Conservation (phyloP, 176 grass and related monocot genomes). For the Zea mays region Zm-B73-REFERENCE-NAM-5.0 NC_050097.1:179873501-179874000, state of each 20-base stretch:
- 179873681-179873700: conserved; percentile 20
- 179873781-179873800: conserved; percentile 52
- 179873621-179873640: conserved; percentile 9
- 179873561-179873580: conserved; percentile 26
- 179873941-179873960: conserved; percentile 76
- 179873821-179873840: conserved; percentile 83
- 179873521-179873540: background rate
- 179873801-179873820: conserved; percentile 90
- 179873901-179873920: conserved; percentile 69
- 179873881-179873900: conserved; percentile 60
- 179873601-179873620: conserved; percentile 17
- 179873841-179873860: conserved; percentile 81
- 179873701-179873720: background rate
- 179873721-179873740: conserved; percentile 5
- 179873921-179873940: conserved; percentile 91
- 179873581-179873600: background rate
- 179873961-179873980: conserved; percentile 78
- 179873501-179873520: background rate
- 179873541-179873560: conserved; percentile 22
- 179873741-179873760: background rate
- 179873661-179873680: background rate
- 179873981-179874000: conserved; percentile 78
- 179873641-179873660: conserved; percentile 22
- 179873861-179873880: conserved; percentile 51
- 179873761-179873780: conserved; percentile 27